Conservation (phyloP, 148 eudicot genomes). For the Drosera capensis region DNA sequence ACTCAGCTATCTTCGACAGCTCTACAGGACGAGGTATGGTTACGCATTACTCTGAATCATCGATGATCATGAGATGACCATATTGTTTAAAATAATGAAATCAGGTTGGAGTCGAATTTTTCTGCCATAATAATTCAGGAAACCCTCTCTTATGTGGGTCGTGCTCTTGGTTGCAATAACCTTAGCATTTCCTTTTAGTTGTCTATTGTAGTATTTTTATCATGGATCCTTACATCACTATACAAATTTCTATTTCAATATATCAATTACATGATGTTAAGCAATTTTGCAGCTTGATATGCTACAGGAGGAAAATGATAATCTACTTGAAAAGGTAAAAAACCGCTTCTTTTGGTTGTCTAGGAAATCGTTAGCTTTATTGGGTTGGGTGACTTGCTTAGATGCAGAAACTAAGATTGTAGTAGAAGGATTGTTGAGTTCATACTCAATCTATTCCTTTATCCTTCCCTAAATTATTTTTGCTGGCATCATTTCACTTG, state of each 20-base stretch:
- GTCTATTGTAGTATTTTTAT: not conserved
- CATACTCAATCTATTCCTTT: no score
- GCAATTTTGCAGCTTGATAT: constrained; percentile 71
- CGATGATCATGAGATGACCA: not conserved
- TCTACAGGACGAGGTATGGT: constrained; percentile 81
- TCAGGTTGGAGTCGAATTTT: not conserved
- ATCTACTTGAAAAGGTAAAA: constrained; percentile 67
- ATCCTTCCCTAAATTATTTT: not conserved
- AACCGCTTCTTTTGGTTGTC: not conserved
- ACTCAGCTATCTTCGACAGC: constrained; percentile 50
- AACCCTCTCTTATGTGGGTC: not conserved
- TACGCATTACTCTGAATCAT: no score
- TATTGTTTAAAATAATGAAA: not conserved
- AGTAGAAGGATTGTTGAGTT: no score
- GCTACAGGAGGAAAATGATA: constrained; percentile 93
- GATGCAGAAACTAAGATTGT: no score
- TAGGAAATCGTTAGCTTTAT: no score
- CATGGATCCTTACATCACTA: not conserved
- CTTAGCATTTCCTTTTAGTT: not conserved
- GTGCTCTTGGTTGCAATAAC: no score
- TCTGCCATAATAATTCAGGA: not conserved
- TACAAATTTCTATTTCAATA: not conserved
- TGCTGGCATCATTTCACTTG: not conserved
- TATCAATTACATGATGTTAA: constrained; percentile 1
- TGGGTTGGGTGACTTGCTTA: no score